A percentile compares a stretch with the other conserved stretches of the same genome.
Conservation (phyloP, 257 asterid genomes). For the Solanum neorickii region DNA sequence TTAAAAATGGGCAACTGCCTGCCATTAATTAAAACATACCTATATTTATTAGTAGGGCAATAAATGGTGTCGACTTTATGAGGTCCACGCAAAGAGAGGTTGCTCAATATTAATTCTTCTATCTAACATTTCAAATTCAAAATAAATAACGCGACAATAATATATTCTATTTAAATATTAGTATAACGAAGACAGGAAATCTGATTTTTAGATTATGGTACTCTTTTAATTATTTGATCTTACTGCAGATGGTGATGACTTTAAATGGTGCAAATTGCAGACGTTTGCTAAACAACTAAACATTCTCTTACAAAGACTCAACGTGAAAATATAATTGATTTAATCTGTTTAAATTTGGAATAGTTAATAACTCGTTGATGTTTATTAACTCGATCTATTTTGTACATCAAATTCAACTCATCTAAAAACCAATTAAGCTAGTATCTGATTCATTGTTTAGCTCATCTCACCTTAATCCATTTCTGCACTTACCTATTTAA, state of each 20-base stretch:
- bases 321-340: not conserved
- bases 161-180: not conserved
- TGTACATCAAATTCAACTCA: not conserved
- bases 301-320: not conserved
- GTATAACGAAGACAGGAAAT: not conserved
- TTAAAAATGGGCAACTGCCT: not conserved
- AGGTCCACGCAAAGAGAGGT: not conserved
- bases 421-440: not conserved
- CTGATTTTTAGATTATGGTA: not conserved
- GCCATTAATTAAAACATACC: slow-evolving; percentile 22
- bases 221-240: not conserved
- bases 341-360: not conserved
- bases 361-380: not conserved
- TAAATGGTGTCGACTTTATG: slow-evolving; percentile 5
- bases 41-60: slow-evolving; percentile 14
- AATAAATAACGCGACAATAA: not conserved
- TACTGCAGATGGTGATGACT: not conserved
- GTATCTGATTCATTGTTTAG: not conserved
- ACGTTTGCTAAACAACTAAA: not conserved
- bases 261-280: not conserved
- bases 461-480: not conserved
- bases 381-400: not conserved
- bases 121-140: not conserved
- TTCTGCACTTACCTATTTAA: not conserved
- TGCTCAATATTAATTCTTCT: not conserved